Evolutionary conservation across 106 monocot genomes (phyloP), one percentile per base, ranked within the genome.

Genomic region (Dendrobium officinale): DNA sequence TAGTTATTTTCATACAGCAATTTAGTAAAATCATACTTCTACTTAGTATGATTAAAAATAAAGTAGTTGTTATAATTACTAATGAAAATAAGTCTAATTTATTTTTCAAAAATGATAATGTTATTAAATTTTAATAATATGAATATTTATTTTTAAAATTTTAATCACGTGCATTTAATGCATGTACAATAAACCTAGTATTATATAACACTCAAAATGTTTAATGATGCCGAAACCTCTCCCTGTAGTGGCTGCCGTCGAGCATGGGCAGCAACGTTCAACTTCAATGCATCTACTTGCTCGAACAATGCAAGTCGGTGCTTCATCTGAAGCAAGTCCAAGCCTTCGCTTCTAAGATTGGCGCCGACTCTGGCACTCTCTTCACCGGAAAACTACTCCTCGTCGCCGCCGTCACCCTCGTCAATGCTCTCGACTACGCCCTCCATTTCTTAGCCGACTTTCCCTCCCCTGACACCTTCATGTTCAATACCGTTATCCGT

Each of bases 401-500:
- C 80, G 49, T 81, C 81, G 55, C 85, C 72, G 81, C 88, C 47
- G 47, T 85, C 79, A 76, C 80, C 54, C 54, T 88, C 59, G 33
- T 81, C 49, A 83, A 67, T 51, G 45, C 79, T 40, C 44, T 88
- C 10, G 81, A 80, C 78, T 80, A 86, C 33, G 85, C 88, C 41
- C 78, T 24, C 80, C 88, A 77, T 44, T 41, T 93, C 64, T 77
- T 93, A 72, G 80, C 77, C 22, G 42, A 8, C 79, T 19, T 82
- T 76, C 88, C 86, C 42, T 64, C 51, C 47, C 86, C 88, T 2
- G 87, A 93, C 77, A 49, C 85, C 42, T 93, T 93, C 90, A 86
- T 90, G 83, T 80, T 83, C 82, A 93, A 93, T 85, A 81, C 88
- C 66, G 81, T 93, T 75, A 88, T 93, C 80, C 85, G 90, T 20